Evolutionary conservation across 2,329 filamentous ascomycete genomes (phyloP).

Genomic region (Cucurbitaria berberidis): DNA sequence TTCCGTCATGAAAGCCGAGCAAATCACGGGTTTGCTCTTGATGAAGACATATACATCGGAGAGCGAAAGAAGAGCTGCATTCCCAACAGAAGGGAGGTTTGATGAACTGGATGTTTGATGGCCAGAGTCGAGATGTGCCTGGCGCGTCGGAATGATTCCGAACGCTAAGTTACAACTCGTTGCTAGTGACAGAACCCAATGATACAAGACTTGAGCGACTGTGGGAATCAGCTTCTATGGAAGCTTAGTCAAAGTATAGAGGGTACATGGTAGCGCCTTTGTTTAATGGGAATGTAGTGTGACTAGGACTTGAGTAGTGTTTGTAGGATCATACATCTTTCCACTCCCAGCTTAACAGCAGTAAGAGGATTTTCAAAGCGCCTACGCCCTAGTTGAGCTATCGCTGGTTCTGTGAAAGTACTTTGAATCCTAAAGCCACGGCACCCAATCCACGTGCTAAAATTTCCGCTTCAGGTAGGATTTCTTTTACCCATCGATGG

Average conservation of each 20-base stretch:
- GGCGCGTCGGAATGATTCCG: background rate
- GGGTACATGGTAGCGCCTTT: too few species aligned
- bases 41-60: background rate
- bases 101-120: background rate
- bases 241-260: too few species aligned
- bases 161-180: background rate
- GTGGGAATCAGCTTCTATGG: background rate
- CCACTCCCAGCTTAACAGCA: too few species aligned
- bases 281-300: too few species aligned
- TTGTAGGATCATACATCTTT: too few species aligned
- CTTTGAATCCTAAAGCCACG: background rate
- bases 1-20: background rate
- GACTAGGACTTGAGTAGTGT: too few species aligned
- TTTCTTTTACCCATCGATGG: constrained; percentile 12
- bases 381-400: too few species aligned
- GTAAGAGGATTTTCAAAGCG: too few species aligned
- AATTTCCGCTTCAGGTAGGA: background rate
- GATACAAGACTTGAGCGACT: background rate
- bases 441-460: background rate
- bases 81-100: background rate
- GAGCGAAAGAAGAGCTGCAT: background rate
- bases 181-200: background rate
- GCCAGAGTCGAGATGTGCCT: background rate
- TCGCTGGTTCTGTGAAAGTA: too few species aligned
- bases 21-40: background rate